Evolutionary conservation across 768 basidiomycete genomes (phyloP).

Genomic region (Dictyophora rubrovolvata): DNA sequence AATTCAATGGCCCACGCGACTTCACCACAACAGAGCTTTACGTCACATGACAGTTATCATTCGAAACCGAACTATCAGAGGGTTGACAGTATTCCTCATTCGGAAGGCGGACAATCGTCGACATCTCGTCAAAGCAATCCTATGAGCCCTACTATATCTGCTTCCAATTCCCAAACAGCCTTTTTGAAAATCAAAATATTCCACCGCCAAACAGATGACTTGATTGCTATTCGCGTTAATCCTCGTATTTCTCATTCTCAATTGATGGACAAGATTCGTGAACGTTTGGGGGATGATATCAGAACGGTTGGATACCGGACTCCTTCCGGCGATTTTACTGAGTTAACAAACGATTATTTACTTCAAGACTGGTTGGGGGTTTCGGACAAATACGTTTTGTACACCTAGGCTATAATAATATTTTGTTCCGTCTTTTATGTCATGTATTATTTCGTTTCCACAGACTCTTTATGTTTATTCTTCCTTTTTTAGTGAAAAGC

Average conservation of each 20-base stretch:
- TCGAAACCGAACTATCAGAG: neutral
- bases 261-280: constrained; percentile 85
- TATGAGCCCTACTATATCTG: constrained; percentile 53
- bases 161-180: constrained; percentile 68
- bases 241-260: constrained; percentile 80
- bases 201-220: constrained; percentile 83
- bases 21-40: neutral
- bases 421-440: neutral
- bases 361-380: constrained; percentile 65
- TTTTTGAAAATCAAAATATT: constrained; percentile 99
- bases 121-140: constrained; percentile 26
- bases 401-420: constrained; percentile 44
- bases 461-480: neutral
- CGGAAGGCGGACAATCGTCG: neutral
- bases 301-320: constrained; percentile 64
- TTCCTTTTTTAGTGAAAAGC: neutral
- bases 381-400: constrained; percentile 76
- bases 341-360: constrained; percentile 51
- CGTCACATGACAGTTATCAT: neutral
- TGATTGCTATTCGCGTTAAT: constrained; percentile 95
- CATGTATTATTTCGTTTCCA: neutral
- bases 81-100: neutral
- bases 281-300: constrained; percentile 71
- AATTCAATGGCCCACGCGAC: neutral
- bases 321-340: constrained; percentile 56